A percentile compares a stretch with the other conserved stretches of the same genome.
Evolutionary conservation across 106 monocot genomes (phyloP).

Genomic region (Dendrobium officinale): DNA sequence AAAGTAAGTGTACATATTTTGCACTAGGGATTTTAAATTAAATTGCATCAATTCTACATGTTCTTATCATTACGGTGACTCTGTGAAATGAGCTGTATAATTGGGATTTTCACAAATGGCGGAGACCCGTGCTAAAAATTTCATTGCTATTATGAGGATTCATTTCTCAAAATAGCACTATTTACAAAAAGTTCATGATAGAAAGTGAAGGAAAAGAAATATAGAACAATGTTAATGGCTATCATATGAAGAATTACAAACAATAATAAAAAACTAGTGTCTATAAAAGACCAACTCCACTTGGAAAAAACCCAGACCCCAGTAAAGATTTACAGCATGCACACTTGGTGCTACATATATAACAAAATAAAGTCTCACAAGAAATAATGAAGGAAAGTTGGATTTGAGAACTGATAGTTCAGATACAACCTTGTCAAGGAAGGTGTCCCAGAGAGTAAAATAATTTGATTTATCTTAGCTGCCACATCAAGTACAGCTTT

Average conservation of each 20-base stretch:
- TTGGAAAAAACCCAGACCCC: neutral
- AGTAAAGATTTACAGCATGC: neutral
- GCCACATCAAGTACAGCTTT: conserved; percentile 67
- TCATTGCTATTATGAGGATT: neutral
- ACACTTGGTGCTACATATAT: neutral
- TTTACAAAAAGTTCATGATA: neutral
- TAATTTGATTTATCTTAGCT: conserved; percentile 38
- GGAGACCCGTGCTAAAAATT: neutral
- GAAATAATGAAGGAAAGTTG: neutral
- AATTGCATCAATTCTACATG: neutral
- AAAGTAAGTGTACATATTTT: neutral
- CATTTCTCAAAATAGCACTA: neutral
- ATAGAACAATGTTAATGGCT: neutral
- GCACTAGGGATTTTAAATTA: neutral
- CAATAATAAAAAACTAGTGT: neutral
- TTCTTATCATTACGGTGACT: neutral
- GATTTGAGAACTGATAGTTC: neutral
- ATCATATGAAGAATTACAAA: neutral
- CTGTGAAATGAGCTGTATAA: neutral
- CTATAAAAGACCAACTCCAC: neutral
- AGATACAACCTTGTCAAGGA: conserved; percentile 85
- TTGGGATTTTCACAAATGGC: neutral
- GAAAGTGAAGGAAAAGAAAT: neutral
- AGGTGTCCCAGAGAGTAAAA: conserved; percentile 96
- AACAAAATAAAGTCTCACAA: neutral